Evolutionary conservation across 495 filamentous ascomycete genomes (phyloP), one percentile per base, ranked within the genome.

Genomic region (Talaromyces liani): DNA sequence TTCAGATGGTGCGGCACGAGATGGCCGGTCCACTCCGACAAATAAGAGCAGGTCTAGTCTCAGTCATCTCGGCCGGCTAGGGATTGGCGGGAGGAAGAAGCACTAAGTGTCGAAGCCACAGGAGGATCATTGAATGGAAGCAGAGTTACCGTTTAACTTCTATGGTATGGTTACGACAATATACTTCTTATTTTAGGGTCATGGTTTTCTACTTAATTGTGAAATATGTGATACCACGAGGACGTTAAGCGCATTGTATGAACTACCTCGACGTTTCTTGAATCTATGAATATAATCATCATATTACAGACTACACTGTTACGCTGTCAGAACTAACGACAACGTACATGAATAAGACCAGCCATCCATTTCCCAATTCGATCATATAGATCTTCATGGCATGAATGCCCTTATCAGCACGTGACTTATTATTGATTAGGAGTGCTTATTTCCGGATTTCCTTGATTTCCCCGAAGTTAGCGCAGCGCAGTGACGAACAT

Each of bases 31-130:
- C 56, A 71, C 75, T n/a, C 69, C 79, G 18, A 73, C 72, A 56
- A 75, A 80, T 39, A 89, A 87, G 69, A 79, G 85, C 22, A 85
- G 84, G 64, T 84, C 84, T 4, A 84, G 86, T 65, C 75, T 92
- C 58, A 81, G 88, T 14, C 88, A 90, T 67, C 82, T 92, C 67
- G 88, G 88, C 20, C 77, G 89, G 61, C 72, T 92, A 63, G 86
- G 85, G 3, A 89, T 91, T 65, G 81, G 86, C 39, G 80, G 87
- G 20, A 77, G 82, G 61, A 84, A 79, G 67, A 62, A 62, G 29
- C 41, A 62, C 7, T 62, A 27, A 47, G 22, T 54, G 49, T 18
- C 22, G 2, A 12, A 20, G n/a, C 6, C n/a, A 18, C 18, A n/a
- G n/a, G n/a, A 14, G n/a, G 18, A 14, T 29, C 25, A 27, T 57